phyloP scores from a whole-genome alignment of 371 early-diverging fungal species.

The Rhizopus stolonifer region DNA sequence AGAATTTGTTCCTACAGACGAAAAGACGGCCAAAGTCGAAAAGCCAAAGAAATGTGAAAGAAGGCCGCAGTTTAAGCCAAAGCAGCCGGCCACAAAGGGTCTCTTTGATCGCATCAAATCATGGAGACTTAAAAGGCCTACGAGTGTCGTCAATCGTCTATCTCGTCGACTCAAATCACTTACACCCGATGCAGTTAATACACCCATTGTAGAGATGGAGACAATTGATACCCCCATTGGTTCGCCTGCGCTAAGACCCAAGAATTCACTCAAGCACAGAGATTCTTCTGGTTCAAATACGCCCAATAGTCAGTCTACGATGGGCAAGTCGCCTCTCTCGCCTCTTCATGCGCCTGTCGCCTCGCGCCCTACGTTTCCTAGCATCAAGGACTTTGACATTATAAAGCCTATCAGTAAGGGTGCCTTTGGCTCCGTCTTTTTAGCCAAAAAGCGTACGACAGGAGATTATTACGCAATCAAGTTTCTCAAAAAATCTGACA shows the following conservation, averaged over 20 bases:
- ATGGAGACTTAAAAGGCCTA: constrained; percentile 21
- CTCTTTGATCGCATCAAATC: constrained; percentile 28
- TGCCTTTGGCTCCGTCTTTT: constrained; percentile 88
- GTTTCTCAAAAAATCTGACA: constrained; percentile 84
- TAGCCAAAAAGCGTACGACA: constrained; percentile 83
- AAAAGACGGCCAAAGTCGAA: not conserved
- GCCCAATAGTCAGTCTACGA: constrained; percentile 7
- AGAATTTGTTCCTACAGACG: constrained; percentile 33
- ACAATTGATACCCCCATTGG: constrained; percentile 39
- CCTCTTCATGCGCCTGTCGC: constrained; percentile 47
- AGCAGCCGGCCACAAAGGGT: constrained; percentile 13
- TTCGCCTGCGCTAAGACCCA: constrained; percentile 29
- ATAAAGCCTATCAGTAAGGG: constrained; percentile 93
- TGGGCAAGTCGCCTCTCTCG: constrained; percentile 42
- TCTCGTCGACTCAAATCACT: constrained; percentile 23
- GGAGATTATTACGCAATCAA: constrained; percentile 92
- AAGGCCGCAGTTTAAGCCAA: not conserved
- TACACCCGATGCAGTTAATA: constrained; percentile 18
- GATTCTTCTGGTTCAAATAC: constrained; percentile 18
- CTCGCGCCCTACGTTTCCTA: constrained; percentile 47
- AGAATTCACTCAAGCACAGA: constrained; percentile 6
- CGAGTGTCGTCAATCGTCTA: constrained; percentile 17
- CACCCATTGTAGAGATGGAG: constrained; percentile 45
- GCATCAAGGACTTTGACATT: constrained; percentile 89
- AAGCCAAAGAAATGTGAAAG: not conserved